Conservation (phyloP, 169 alveolate species). For the Plasmodium billcollinsi region DNA sequence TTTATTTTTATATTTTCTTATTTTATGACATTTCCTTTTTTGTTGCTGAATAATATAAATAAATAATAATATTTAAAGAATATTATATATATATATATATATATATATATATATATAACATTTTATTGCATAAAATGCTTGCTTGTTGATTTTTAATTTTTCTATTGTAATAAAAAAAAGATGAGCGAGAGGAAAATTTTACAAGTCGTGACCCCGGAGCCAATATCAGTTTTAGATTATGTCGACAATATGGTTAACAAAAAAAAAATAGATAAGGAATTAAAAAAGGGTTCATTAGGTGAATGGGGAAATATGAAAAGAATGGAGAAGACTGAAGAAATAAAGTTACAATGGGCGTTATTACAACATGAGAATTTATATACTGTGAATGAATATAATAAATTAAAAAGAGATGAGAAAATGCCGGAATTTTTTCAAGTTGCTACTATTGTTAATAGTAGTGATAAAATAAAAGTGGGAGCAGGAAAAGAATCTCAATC, state of each 20-base stretch:
- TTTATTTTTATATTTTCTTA: no score
- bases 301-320: conserved; percentile 74
- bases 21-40: no score
- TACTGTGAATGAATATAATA: conserved; percentile 41
- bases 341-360: conserved; percentile 72
- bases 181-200: conserved; percentile 6
- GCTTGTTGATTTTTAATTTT: no score
- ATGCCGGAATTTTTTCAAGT: conserved; percentile 77
- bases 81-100: no score
- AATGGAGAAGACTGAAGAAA: conserved; percentile 69
- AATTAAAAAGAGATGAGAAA: conserved; percentile 74
- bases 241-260: conserved; percentile 40
- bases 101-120: no score
- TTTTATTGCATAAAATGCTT: no score
- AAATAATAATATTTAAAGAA: no score
- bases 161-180: neutral
- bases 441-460: conserved; percentile 70
- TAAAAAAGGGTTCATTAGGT: conserved; percentile 30
- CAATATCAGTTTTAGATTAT: conserved; percentile 59
- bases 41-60: no score
- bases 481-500: conserved; percentile 76
- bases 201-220: conserved; percentile 22
- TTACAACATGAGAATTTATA: conserved; percentile 64
- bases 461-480: conserved; percentile 71
- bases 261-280: conserved; percentile 27